Conservation (phyloP, 495 filamentous ascomycete species). For the Hypoxylon fragiforme region DNA sequence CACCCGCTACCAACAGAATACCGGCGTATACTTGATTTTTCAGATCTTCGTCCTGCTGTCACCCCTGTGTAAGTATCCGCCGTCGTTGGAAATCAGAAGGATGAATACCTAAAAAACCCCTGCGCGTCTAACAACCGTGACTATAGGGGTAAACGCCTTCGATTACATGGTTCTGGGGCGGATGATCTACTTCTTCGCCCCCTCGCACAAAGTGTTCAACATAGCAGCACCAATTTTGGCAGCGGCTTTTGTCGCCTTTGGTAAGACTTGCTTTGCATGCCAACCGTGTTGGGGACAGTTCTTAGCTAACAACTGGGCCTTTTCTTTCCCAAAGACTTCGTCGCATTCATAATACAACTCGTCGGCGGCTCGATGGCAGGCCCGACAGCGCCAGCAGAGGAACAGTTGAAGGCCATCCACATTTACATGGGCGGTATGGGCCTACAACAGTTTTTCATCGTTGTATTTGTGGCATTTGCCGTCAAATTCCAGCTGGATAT, state of each 20-base stretch:
- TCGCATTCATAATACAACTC: constrained; percentile 63
- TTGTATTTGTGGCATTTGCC: constrained; percentile 48
- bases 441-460: constrained; percentile 54
- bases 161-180: constrained; percentile 69
- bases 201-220: constrained; percentile 46
- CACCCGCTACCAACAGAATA: constrained; percentile 22
- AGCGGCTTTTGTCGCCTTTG: constrained; percentile 62
- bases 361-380: constrained; percentile 49
- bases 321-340: too few species aligned
- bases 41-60: constrained; percentile 31
- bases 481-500: constrained; percentile 46
- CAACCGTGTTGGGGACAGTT: too few species aligned
- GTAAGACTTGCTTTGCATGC: not conserved
- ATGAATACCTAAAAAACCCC: too few species aligned
- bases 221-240: constrained; percentile 56
- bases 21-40: constrained; percentile 36
- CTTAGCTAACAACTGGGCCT: too few species aligned
- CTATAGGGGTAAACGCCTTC: constrained; percentile 62
- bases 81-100: too few species aligned
- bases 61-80: constrained; percentile 21
- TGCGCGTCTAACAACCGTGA: not conserved
- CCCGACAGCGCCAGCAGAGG: constrained; percentile 19
- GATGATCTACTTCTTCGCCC: constrained; percentile 62
- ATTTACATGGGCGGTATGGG: constrained; percentile 59
- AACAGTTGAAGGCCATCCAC: constrained; percentile 44